Conservation (phyloP, 768 basidiomycete genomes). For the Xanthoconium stramineum region DNA sequence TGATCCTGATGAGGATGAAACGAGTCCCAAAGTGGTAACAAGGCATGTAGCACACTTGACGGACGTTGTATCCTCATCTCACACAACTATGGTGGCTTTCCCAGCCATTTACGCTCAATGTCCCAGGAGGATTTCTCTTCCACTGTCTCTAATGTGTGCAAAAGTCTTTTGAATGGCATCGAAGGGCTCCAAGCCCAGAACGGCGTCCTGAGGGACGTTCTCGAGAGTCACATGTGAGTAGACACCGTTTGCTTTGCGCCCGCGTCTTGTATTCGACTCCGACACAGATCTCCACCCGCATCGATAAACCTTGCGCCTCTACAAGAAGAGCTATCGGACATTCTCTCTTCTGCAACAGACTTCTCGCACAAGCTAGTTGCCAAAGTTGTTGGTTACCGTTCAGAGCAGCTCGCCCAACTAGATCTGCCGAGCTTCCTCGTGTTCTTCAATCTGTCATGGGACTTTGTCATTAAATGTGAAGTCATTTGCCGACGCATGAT, state of each 20-base stretch:
- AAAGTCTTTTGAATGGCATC: constrained; percentile 58
- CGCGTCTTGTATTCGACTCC: constrained; percentile 1
- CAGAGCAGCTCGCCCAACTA: constrained; percentile 76
- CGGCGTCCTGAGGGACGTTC: constrained; percentile 51
- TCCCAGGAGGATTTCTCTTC: constrained; percentile 63
- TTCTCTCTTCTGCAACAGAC: constrained; percentile 77
- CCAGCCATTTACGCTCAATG: constrained; percentile 61
- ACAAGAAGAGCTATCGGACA: constrained; percentile 70
- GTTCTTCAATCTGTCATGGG: constrained; percentile 85
- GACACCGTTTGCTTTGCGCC: not conserved
- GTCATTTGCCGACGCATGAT: constrained; percentile 87
- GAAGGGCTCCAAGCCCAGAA: constrained; percentile 66
- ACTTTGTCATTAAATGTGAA: constrained; percentile 87
- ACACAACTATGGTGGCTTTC: constrained; percentile 33
- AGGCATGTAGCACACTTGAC: constrained; percentile 18
- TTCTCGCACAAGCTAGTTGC: constrained; percentile 81
- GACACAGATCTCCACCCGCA: constrained; percentile 36
- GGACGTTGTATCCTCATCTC: not conserved
- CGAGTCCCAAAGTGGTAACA: constrained; percentile 27
- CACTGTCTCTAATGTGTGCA: constrained; percentile 60
- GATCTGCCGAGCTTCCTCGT: constrained; percentile 70
- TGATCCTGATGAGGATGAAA: constrained; percentile 52
- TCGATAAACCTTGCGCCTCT: constrained; percentile 43
- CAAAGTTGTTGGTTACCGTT: constrained; percentile 70
- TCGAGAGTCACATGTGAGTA: constrained; percentile 48